Percentiles rank a stretch among this genome's conserved stretches.
phyloP scores from a whole-genome alignment of 2,329 filamentous ascomycete species.

The Fusarium verrucosum region DNA sequence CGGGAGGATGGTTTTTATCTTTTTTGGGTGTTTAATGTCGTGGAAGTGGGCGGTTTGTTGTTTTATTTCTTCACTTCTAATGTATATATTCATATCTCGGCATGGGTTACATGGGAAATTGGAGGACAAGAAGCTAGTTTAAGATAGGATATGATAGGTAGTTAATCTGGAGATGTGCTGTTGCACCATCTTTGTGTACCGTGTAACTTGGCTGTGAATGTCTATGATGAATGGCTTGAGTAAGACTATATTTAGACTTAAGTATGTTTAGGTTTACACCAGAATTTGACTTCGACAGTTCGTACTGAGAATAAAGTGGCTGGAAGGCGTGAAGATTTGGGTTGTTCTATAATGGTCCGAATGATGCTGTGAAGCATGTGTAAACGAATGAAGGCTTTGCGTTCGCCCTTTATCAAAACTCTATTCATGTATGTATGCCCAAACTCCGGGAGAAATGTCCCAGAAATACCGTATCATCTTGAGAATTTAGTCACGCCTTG shows the following conservation, averaged over 20 bases:
- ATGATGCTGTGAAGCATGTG: background rate
- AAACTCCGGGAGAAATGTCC: background rate
- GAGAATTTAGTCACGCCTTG: too few species aligned
- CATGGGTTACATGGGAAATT: background rate
- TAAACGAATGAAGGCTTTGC: background rate
- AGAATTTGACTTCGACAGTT: background rate
- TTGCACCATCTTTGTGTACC: background rate
- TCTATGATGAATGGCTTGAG: background rate
- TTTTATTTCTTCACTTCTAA: constrained; percentile 22
- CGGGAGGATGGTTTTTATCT: constrained; percentile 7
- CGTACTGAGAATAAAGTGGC: background rate
- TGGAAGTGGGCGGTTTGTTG: constrained; percentile 9
- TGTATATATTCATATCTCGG: constrained; percentile 28
- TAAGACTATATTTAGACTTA: constrained; percentile 4
- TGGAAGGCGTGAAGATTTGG: background rate
- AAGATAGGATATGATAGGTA: constrained; percentile 28
- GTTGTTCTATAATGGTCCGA: background rate
- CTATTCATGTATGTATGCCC: background rate
- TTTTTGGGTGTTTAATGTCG: constrained; percentile 20
- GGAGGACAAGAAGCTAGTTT: background rate
- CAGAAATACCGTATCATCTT: too few species aligned
- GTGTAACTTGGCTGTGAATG: background rate
- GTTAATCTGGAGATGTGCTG: constrained; percentile 33
- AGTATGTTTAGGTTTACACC: background rate
- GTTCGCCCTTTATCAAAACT: background rate